Evolutionary conservation across 176 grass and related monocot genomes (phyloP).

Genomic region (Alloteropsis semialata): DNA sequence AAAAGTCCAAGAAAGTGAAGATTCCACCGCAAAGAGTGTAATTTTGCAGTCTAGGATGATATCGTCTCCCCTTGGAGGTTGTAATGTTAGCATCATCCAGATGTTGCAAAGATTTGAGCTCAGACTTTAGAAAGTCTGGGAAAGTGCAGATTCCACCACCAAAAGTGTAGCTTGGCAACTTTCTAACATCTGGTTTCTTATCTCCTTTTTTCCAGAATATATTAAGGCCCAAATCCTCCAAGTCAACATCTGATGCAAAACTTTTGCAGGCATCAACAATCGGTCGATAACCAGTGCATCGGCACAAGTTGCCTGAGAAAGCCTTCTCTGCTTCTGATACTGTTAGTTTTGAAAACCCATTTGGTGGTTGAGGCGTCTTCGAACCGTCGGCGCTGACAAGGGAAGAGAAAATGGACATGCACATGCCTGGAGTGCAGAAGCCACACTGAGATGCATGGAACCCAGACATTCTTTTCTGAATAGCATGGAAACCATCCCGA

Average conservation of each 20-base stretch:
- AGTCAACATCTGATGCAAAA: conserved; percentile 66
- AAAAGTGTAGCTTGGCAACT: conserved; percentile 43
- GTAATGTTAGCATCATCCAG: neutral
- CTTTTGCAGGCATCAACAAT: conserved; percentile 75
- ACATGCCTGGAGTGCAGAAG: conserved; percentile 81
- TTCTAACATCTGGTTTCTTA: conserved; percentile 31
- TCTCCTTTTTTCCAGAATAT: conserved; percentile 62
- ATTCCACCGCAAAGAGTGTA: conserved; percentile 35
- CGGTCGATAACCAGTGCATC: conserved; percentile 70
- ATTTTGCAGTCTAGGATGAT: conserved; percentile 43
- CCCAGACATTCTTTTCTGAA: conserved; percentile 60
- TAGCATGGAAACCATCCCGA: conserved; percentile 54
- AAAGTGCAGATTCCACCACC: conserved; percentile 53
- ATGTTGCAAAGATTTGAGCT: conserved; percentile 41
- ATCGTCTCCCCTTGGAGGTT: conserved; percentile 7
- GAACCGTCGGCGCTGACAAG: conserved; percentile 61
- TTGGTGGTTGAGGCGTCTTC: conserved; percentile 32
- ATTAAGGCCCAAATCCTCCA: conserved; percentile 74
- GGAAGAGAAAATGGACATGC: conserved; percentile 78
- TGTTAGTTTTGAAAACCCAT: conserved; percentile 61
- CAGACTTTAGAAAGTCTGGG: conserved; percentile 52
- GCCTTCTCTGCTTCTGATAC: conserved; percentile 52
- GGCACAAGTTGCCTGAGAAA: conserved; percentile 63
- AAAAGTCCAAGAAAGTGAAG: conserved; percentile 48
- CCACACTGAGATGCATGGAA: conserved; percentile 82